Base-by-base conservation (phyloP, 2,329 filamentous ascomycete genomes). In the Pseudogymnoascus sp. region DNA sequence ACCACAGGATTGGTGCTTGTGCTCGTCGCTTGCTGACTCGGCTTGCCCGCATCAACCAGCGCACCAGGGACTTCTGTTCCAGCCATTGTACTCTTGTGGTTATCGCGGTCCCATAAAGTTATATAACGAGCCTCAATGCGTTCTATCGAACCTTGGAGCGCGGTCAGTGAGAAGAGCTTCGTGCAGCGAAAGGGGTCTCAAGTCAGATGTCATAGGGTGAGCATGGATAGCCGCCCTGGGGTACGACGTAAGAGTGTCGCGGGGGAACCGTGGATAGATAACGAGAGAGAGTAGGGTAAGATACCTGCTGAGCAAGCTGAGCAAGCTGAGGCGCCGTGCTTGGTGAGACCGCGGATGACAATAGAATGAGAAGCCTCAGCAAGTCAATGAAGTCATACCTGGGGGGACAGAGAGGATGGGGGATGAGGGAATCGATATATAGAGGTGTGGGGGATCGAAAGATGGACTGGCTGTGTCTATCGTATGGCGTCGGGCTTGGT, bases 1-100 rank as follows among this genome's bases (percentile, higher is more conserved):
- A 57, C 11, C 59, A 60, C 43, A 41, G 20, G 38, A 58, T 39
- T 68, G 68, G n/a, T 59, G 58, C 50, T 71, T 68, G 20, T 60
- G 35, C 62, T 70, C 67, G 58, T 67, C 68, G 61, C 62, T 68
- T 54, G 28, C 28, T 34, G 47, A 20, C 18, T 34, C n/a, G 28
- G 8, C 47, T 54, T 54, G 32, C 32, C 47, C 9, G 16, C 47
- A 12, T n/a, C 47, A 18, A n/a, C 28, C 25, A 32, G 47, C 9
- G 47, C 47, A 54, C 47, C 47, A 54, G 47, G 16, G 47, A 34
- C 28, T 20, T 54, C 47, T n/a, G 28, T 54, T 54, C 28, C 28
- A 54, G 28, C 47, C 47, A 54, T 54, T 54, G 47, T 54, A 54
- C 47, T 54, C 28, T 54, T 54, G 47, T 6, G 16, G 9, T 54